Base-by-base conservation (phyloP, 116 monocot genomes). In the Iris pallida region DNA sequence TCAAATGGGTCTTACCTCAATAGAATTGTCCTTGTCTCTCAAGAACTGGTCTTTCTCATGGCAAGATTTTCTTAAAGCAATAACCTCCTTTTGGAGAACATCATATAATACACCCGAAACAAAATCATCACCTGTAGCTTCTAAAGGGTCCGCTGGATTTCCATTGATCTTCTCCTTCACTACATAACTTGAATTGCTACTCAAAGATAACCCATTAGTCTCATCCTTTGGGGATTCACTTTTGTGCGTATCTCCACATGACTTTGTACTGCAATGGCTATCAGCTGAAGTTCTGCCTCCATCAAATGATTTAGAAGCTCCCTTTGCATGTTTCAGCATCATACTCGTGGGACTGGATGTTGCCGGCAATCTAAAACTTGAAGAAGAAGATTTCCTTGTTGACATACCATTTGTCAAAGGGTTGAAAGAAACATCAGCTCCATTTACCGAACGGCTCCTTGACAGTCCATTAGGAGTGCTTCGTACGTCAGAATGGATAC, bases 101-200 rank as follows among this genome's bases (percentile, higher is more conserved):
- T 94, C 90, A 77, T 87, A 87, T 58, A 94, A 77, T 47, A 88
- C 60, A 61, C 81, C 88, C 16, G 94, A 88, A 64, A 90, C 83
- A 68, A 20, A 77, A 68, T 83, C 83, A 59, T 89, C 75, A 5
- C 63, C 57, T 62, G 43, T 19, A 51, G 56, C 53, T 61, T 58
- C 73, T 8, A 20, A 20, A 53, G 42, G 20, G 42, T 30, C 19
- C 14, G 55, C 43, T 64, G 44, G 53, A 41, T 45, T 73, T 15
- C 56, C 16, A 42, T 57, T 64, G 17, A n/a, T 55, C 20, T 42
- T 14, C 45, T 63, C 78, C 41, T 79, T 65, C 12, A 42, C 68
- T 14, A 15, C 53, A 52, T 41, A 54, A 62, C 40, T 18, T 20
- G 84, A 47, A 49, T 30, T 18, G 11, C 61, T 72, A 53, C 63